These are phyloP conservation scores for Microstegium vimineum DNA, from an alignment of 176 grass and related monocot genomes.

Conservation along the genomic window DNA sequence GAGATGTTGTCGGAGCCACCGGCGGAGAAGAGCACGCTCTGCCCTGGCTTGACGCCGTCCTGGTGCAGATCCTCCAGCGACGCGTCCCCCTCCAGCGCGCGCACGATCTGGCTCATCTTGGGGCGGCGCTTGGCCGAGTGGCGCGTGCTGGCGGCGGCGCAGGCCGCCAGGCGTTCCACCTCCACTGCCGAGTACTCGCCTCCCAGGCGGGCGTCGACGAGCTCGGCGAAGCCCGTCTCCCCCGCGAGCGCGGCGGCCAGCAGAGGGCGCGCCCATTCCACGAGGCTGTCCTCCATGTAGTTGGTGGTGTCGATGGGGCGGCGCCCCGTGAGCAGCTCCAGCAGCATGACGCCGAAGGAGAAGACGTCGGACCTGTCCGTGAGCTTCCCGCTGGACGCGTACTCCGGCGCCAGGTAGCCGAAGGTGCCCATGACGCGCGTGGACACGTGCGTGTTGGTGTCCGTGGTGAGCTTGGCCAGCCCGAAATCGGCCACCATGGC, in stretches of 20 bases:
- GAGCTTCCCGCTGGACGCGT: conserved; percentile 47
- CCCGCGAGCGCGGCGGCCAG: conserved; percentile 4
- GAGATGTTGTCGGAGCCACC: background rate
- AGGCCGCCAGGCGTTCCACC: conserved; percentile 42
- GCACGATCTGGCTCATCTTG: conserved; percentile 60
- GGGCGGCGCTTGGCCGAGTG: conserved; percentile 45
- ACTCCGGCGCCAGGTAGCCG: conserved; percentile 55
- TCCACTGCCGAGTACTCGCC: conserved; percentile 24
- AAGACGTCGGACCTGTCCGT: conserved; percentile 57
- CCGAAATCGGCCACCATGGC: conserved; percentile 61
- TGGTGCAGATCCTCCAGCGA: conserved; percentile 40
- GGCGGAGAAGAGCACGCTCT: conserved; percentile 29
- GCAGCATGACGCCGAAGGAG: conserved; percentile 67
- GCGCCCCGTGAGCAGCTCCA: conserved; percentile 52
- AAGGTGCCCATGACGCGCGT: conserved; percentile 65
- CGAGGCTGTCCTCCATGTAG: conserved; percentile 61
- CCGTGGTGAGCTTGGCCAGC: conserved; percentile 47
- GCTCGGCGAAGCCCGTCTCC: conserved; percentile 4
- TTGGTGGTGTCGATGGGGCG: conserved; percentile 37
- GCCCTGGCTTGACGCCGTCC: conserved; percentile 18
- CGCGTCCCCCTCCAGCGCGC: conserved; percentile 38
- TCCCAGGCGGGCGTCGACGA: conserved; percentile 34
- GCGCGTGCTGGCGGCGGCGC: conserved; percentile 42
- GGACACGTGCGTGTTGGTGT: conserved; percentile 56
- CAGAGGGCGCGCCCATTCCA: conserved; percentile 51